phyloP scores from a whole-genome alignment of 2,329 filamentous ascomycete species.

The Parastagonospora nodorum region DNA sequence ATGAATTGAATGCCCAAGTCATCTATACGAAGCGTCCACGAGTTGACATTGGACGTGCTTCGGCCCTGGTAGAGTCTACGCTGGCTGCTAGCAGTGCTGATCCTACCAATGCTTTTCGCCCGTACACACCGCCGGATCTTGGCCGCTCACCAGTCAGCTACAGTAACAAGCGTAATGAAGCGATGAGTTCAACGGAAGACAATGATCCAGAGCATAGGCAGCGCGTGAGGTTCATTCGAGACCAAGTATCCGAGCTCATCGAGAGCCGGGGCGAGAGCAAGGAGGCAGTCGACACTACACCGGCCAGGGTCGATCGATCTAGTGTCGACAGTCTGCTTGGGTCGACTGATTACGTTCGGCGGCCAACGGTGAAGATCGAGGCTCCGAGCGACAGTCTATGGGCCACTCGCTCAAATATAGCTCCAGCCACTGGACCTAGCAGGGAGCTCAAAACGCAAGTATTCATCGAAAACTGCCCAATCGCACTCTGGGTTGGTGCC shows the following conservation, averaged over 20 bases:
- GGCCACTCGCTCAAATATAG: background rate
- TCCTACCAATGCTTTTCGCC: background rate
- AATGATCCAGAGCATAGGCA: too few relatives aligned
- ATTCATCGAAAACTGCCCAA: constrained; percentile 2
- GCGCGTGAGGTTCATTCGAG: too few relatives aligned
- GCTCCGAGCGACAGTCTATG: too few relatives aligned
- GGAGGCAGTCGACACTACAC: too few relatives aligned
- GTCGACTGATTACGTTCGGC: background rate
- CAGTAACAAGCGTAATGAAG: too few relatives aligned
- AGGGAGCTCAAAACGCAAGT: background rate
- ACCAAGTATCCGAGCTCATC: too few relatives aligned
- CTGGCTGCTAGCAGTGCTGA: background rate
- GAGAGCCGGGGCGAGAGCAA: too few relatives aligned
- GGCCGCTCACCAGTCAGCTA: too few relatives aligned
- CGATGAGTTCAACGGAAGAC: too few relatives aligned
- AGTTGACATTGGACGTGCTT: constrained; percentile 12
- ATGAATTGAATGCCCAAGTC: background rate
- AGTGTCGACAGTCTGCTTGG: background rate
- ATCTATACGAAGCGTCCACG: constrained; percentile 14
- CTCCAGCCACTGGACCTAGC: background rate
- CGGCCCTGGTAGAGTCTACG: constrained; percentile 8
- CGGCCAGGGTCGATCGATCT: background rate
- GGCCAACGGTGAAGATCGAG: background rate
- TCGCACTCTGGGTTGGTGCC: constrained; percentile 9
- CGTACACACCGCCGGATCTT: too few relatives aligned